Conservation (phyloP, 306 rosid species). For the Pterocarpus santalinus region DNA sequence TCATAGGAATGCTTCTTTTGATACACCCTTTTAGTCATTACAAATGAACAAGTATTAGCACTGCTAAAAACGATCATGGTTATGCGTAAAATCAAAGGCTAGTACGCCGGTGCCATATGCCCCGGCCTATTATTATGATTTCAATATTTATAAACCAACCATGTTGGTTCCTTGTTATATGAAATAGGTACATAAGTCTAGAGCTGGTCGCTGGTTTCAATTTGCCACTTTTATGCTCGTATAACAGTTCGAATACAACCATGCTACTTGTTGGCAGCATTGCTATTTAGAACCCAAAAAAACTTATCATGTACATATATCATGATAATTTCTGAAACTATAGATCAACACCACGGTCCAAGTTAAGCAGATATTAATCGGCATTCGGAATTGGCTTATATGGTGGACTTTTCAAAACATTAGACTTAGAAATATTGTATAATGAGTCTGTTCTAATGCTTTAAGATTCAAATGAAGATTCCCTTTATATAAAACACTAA, state of each 20-base stretch:
- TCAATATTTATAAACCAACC: slow-evolving; percentile 11
- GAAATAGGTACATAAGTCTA: neutral
- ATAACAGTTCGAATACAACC: neutral
- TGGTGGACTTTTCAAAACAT: no score
- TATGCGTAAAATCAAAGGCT: neutral
- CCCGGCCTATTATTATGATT: no score
- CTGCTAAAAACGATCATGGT: neutral
- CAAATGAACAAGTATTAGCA: neutral
- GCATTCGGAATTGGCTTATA: no score
- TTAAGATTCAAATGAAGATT: neutral
- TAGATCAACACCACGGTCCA: neutral
- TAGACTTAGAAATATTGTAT: neutral
- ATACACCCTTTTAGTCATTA: slow-evolving; percentile 9
- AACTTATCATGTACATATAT: neutral
- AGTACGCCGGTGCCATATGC: neutral
- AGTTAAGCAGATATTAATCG: no score
- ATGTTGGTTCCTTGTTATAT: neutral
- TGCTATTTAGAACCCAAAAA: neutral
- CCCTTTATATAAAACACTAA: neutral
- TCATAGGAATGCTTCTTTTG: neutral
- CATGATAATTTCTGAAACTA: slow-evolving; percentile 4
- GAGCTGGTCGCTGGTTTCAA: neutral
- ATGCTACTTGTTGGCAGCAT: neutral
- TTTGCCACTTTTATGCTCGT: slow-evolving; percentile 19
- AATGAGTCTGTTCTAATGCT: neutral